Evolutionary conservation across 495 filamentous ascomycete species (phyloP).

Genomic region (Bryoglossum gracile): DNA sequence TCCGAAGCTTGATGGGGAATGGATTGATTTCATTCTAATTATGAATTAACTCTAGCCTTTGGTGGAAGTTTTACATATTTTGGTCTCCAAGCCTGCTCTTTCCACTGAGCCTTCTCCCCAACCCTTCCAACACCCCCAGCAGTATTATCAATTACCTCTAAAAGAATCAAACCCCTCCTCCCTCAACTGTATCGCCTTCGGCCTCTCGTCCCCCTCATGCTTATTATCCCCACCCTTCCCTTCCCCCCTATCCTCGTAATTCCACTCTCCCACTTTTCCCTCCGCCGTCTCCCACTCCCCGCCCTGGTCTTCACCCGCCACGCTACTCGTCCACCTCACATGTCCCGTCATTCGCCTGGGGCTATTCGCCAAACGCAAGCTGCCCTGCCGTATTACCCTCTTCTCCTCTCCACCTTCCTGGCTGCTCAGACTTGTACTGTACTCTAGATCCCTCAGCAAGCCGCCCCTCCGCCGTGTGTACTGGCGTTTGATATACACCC

Average conservation of each 20-base stretch:
- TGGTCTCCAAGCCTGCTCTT: too few species aligned
- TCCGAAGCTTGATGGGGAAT: too few species aligned
- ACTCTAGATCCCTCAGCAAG: neutral
- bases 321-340: slow-evolving; percentile 10
- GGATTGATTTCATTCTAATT: too few species aligned
- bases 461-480: neutral
- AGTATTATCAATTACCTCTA: neutral
- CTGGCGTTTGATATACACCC: slow-evolving; percentile 1
- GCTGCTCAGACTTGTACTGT: neutral
- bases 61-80: too few species aligned
- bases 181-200: neutral
- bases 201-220: neutral
- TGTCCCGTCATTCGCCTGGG: slow-evolving; percentile 7
- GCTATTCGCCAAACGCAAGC: neutral
- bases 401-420: neutral
- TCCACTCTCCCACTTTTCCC: slow-evolving; percentile 27
- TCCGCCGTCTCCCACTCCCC: slow-evolving; percentile 32
- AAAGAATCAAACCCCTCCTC: neutral
- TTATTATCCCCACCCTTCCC: slow-evolving; percentile 3
- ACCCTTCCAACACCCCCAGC: neutral
- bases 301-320: too few species aligned
- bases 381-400: neutral
- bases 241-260: too few species aligned
- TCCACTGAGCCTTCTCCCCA: too few species aligned
- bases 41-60: too few species aligned